Base-by-base conservation (phyloP, 2,329 filamentous ascomycete genomes). In the Penicillium sp. region DNA sequence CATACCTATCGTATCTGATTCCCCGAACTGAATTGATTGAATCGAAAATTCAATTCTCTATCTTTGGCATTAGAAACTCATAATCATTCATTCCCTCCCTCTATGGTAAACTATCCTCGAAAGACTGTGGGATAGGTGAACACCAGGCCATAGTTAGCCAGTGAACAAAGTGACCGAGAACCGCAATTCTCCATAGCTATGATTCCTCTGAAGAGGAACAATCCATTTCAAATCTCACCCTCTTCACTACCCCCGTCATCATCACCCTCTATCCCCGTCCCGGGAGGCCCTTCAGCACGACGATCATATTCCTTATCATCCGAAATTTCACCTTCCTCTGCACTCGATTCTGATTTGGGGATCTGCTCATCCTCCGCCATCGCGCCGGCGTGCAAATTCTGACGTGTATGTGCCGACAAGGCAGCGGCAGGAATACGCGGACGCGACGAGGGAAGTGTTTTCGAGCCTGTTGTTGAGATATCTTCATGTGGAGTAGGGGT, bases 221-320 rank as follows among this genome's bases (percentile, higher is more conserved):
- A 7, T 39, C 25, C n/a, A 16, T 11, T 9, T 14, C 54, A 73
- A 30, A 73, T 59, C 52, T 74, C 72, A 12, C 72, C 72, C 46
- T 74, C 72, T 54, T 74, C 72, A 44, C 72, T 74, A 3, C 72
- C 70, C 6, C 64, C 69, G 35, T 70, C 68, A 16, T 70, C 68
- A 16, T 64, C 64, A 16, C 13, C 31, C 12, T 58, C 37, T 13
- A 46, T 40, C 16, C 38, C 52, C 44, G 47, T 58, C 53, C 27
- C 37, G 3, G 22, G 2, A 25, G 7, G 22, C 22, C 22, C 25
- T 13, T 25, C 22, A 4, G 22, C 33, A 19, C 33, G 25, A 22
- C 22, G 11, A n/a, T 14, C 25, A n/a, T 29, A 19, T 0, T 34
- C 46, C 36, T 61, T 56, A 16, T 54, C 42, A 29, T 57, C 53